Conservation (phyloP, 441 rosid species). For the Erodium trifolium region DNA sequence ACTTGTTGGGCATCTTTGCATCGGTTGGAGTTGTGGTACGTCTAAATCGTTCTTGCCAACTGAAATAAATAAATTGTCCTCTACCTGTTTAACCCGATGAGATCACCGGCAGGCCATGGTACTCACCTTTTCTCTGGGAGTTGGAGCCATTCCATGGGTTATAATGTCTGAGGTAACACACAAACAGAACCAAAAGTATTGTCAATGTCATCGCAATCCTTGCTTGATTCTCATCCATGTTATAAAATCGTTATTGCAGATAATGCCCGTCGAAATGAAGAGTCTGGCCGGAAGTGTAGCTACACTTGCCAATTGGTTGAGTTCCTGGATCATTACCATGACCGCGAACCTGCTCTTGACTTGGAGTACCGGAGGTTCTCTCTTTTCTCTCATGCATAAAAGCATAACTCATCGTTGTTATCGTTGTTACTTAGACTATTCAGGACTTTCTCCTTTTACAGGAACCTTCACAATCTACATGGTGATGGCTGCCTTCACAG, state of each 20-base stretch:
- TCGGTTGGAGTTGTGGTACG: conserved; percentile 87
- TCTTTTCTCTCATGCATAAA: not conserved
- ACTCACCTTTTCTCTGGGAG: conserved; percentile 66
- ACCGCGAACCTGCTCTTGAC: conserved; percentile 75
- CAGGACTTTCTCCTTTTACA: conserved; percentile 18
- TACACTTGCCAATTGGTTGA: conserved; percentile 61
- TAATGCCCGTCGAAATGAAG: conserved; percentile 62
- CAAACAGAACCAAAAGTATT: not conserved
- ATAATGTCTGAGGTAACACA: conserved; percentile 69
- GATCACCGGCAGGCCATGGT: conserved; percentile 47
- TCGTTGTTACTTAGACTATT: not conserved
- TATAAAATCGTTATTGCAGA: not conserved
- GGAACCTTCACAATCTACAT: conserved; percentile 68
- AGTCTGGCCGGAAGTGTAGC: conserved; percentile 85
- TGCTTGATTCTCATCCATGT: not conserved
- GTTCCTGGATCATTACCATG: conserved; percentile 54
- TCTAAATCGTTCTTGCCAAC: not conserved
- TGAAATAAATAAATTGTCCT: too few species aligned
- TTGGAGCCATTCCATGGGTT: conserved; percentile 40
- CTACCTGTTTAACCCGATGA: too few species aligned
- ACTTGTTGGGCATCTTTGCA: conserved; percentile 55
- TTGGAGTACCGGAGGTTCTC: conserved; percentile 77
- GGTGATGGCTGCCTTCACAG: conserved; percentile 40
- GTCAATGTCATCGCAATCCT: not conserved
- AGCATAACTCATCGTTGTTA: too few species aligned